Conservation (phyloP, 2,329 filamentous ascomycete genomes). For the Calonectria honghensis region DNA sequence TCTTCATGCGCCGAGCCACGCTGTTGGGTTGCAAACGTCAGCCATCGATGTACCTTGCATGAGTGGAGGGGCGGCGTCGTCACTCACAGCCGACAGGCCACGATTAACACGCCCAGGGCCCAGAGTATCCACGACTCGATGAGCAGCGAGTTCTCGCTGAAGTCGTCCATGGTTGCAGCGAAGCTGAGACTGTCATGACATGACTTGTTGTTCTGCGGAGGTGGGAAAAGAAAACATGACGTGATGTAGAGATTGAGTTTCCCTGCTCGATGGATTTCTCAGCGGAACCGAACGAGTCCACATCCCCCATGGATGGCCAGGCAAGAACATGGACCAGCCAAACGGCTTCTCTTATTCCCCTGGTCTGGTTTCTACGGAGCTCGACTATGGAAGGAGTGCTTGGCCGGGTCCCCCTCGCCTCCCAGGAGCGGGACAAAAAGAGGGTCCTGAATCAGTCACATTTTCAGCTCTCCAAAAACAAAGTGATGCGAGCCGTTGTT, state of each 20-base stretch:
- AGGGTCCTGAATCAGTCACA: background rate
- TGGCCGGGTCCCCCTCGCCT: background rate
- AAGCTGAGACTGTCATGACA: background rate
- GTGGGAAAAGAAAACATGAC: slow-evolving; percentile 2
- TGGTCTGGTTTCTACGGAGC: background rate
- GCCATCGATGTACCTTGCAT: background rate
- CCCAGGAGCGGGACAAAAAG: background rate
- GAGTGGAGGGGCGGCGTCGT: background rate
- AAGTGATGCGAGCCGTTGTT: background rate
- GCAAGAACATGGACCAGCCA: background rate
- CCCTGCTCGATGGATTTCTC: background rate
- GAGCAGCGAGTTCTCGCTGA: slow-evolving; percentile 47
- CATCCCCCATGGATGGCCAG: background rate
- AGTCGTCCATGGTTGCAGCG: slow-evolving; percentile 38
- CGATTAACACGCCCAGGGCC: slow-evolving; percentile 52
- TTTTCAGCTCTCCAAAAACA: slow-evolving; percentile 2
- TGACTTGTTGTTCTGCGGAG: background rate
- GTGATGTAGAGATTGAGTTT: background rate
- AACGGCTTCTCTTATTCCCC: background rate
- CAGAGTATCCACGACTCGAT: slow-evolving; percentile 59
- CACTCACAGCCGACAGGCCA: slow-evolving; percentile 53
- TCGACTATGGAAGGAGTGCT: background rate
- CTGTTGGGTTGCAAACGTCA: slow-evolving; percentile 34
- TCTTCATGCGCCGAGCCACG: slow-evolving; percentile 58
- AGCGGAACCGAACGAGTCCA: background rate